Evolutionary conservation across 345 rosid species (phyloP).

Genomic region (Luvunga scandens): DNA sequence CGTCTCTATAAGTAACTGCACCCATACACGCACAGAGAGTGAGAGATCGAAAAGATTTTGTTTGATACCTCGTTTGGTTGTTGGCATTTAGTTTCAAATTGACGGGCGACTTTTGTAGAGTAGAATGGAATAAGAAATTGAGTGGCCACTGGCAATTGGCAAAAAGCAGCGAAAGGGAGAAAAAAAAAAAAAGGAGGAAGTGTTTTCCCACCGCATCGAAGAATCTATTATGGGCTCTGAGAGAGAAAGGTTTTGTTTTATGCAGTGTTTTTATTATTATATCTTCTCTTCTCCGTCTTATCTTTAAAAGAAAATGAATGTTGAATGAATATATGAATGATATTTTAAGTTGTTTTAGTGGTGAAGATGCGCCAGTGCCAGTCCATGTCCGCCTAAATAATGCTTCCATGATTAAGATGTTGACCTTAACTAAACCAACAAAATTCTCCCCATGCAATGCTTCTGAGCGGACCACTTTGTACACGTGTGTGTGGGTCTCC

Average conservation of each 20-base stretch:
- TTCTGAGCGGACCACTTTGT: slow-evolving; percentile 32
- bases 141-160: slow-evolving; percentile 29
- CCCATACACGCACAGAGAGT: not conserved
- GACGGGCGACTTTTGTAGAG: not conserved
- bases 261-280: slow-evolving; percentile 17
- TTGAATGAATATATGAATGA: not conserved
- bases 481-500: slow-evolving; percentile 57
- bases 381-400: slow-evolving; percentile 37
- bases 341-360: slow-evolving; percentile 20
- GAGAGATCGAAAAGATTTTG: slow-evolving; percentile 5
- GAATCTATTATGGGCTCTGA: slow-evolving; percentile 14
- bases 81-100: slow-evolving; percentile 8
- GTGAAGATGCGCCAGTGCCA: slow-evolving; percentile 24
- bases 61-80: slow-evolving; percentile 14
- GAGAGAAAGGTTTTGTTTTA: slow-evolving; percentile 26
- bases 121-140: slow-evolving; percentile 15
- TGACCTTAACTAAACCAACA: slow-evolving; percentile 46
- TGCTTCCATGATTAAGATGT: slow-evolving; percentile 61
- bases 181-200: slow-evolving; percentile 8
- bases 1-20: not conserved
- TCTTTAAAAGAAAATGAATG: no score
- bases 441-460: slow-evolving; percentile 26
- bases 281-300: no score
- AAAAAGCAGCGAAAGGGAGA: not conserved
- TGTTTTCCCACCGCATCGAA: slow-evolving; percentile 1